phyloP scores from a whole-genome alignment of 805 yeast species.

The Priceomyces haplophilus region DNA sequence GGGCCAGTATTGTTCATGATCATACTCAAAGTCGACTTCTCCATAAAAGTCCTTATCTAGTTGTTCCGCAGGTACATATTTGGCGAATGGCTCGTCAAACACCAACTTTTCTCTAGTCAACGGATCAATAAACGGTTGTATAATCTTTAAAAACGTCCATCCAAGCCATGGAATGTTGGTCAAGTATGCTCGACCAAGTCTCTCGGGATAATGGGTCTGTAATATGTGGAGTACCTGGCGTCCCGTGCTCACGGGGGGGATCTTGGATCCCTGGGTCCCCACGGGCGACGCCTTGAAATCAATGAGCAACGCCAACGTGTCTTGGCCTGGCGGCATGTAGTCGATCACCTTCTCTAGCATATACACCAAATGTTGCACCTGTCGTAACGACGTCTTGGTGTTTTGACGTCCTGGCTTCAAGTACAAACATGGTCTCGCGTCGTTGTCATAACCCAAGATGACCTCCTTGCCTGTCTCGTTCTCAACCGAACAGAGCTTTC shows the following conservation, averaged over 20 bases:
- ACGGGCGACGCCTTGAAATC: slow-evolving; percentile 84
- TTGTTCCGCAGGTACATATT: slow-evolving; percentile 79
- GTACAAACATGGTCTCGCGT: slow-evolving; percentile 87
- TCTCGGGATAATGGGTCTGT: slow-evolving; percentile 96
- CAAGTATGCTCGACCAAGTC: slow-evolving; percentile 87
- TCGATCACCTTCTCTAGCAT: slow-evolving; percentile 91
- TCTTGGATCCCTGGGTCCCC: slow-evolving; percentile 57
- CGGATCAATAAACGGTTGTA: slow-evolving; percentile 96
- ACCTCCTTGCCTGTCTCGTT: slow-evolving; percentile 92
- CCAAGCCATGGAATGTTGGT: slow-evolving; percentile 94
- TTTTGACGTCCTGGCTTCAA: slow-evolving; percentile 94
- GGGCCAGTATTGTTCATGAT: slow-evolving; percentile 79
- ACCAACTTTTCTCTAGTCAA: slow-evolving; percentile 90
- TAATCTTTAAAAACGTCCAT: slow-evolving; percentile 86
- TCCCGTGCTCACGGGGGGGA: slow-evolving; percentile 87
- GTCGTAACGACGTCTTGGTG: slow-evolving; percentile 84
- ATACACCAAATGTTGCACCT: slow-evolving; percentile 93
- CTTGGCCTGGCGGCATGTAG: slow-evolving; percentile 96
- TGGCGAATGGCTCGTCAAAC: slow-evolving; percentile 81
- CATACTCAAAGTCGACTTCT: slow-evolving; percentile 73
- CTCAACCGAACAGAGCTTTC: slow-evolving; percentile 58
- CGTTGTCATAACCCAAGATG: slow-evolving; percentile 85
- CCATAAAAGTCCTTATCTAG: slow-evolving; percentile 88
- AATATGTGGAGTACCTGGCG: slow-evolving; percentile 89
- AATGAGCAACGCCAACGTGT: slow-evolving; percentile 82